phyloP scores from a whole-genome alignment of 2,329 filamentous ascomycete species.

The Ophiostoma sp. region DNA sequence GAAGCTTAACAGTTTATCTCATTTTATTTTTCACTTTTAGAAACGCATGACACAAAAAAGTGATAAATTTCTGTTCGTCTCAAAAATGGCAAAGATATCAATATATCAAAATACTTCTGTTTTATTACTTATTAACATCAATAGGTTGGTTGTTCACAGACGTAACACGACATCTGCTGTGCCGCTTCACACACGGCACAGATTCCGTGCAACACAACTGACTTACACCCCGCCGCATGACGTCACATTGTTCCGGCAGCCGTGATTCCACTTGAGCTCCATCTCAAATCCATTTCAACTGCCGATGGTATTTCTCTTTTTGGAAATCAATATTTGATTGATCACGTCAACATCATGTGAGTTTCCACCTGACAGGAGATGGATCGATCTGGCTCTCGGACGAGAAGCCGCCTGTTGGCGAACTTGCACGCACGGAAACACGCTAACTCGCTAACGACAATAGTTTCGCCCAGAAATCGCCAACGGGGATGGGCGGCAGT shows the following conservation, averaged over 20 bases:
- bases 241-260: neutral
- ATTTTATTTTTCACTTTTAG: no score
- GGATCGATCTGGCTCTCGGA: neutral
- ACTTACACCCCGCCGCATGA: neutral
- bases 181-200: no score
- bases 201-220: neutral
- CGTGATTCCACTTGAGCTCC: neutral
- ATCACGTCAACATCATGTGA: neutral
- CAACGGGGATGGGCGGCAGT: constrained; percentile 6
- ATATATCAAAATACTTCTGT: no score
- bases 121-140: no score
- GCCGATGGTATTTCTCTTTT: neutral
- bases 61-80: no score
- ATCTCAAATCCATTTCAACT: neutral
- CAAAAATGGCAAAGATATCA: no score
- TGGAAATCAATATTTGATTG: neutral
- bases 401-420: neutral
- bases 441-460: neutral
- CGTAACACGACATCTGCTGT: no score
- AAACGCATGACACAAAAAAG: no score
- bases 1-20: no score
- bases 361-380: neutral
- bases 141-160: no score
- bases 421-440: neutral
- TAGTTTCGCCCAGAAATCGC: neutral